Evolutionary conservation across 1,139 yeast genomes (phyloP).

Genomic region (Pichia terricola): DNA sequence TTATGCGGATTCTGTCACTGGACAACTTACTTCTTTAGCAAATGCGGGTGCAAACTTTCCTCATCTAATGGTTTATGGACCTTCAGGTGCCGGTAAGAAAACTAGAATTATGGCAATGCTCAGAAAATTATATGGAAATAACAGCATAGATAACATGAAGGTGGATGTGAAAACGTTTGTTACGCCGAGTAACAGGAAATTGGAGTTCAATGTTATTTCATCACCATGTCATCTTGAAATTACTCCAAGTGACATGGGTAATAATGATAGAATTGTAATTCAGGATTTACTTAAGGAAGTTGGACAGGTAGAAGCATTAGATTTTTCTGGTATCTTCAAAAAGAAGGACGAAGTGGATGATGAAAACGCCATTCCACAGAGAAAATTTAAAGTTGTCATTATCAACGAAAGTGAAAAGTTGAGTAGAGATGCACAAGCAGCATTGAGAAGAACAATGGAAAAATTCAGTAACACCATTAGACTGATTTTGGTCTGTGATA

Average conservation of each 20-base stretch:
- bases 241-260: slow-evolving; percentile 96
- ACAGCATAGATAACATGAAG: slow-evolving; percentile 64
- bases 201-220: slow-evolving; percentile 85
- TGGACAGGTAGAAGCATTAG: slow-evolving; percentile 93
- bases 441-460: slow-evolving; percentile 95
- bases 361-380: slow-evolving; percentile 30
- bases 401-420: slow-evolving; percentile 92
- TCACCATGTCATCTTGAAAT: slow-evolving; percentile 87
- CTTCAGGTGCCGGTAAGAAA: slow-evolving; percentile 95
- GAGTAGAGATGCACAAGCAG: slow-evolving; percentile 96
- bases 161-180: slow-evolving; percentile 76
- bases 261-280: slow-evolving; percentile 86
- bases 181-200: slow-evolving; percentile 60
- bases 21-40: slow-evolving; percentile 46
- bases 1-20: slow-evolving; percentile 59
- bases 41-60: slow-evolving; percentile 76
- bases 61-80: slow-evolving; percentile 85
- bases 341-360: slow-evolving; percentile 1
- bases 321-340: slow-evolving; percentile 37
- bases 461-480: slow-evolving; percentile 86
- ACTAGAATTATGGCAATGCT: slow-evolving; percentile 81
- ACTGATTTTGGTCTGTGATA: slow-evolving; percentile 73
- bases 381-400: slow-evolving; percentile 81
- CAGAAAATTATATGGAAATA: slow-evolving; percentile 71
- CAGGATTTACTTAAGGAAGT: slow-evolving; percentile 89